phyloP scores from a whole-genome alignment of 2,329 filamentous ascomycete species.

The Colletotrichum sp. region DNA sequence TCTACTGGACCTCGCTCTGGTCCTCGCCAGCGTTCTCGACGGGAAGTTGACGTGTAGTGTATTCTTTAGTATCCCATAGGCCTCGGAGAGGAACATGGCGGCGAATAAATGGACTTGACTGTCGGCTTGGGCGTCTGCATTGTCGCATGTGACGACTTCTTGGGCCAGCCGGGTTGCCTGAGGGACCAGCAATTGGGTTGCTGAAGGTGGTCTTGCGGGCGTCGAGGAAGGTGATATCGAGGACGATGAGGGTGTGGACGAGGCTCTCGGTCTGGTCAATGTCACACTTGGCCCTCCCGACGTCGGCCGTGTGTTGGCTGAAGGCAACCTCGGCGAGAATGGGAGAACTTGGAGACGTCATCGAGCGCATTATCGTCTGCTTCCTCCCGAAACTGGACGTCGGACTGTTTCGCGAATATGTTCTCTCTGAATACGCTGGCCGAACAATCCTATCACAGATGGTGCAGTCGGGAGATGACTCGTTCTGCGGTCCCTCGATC shows the following conservation, averaged over 20 bases:
- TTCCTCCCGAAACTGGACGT: background rate
- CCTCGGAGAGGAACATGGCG: background rate
- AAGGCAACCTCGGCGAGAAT: background rate
- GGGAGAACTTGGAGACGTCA: background rate
- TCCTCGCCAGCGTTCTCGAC: background rate
- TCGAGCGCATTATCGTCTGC: background rate
- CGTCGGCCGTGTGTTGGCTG: background rate
- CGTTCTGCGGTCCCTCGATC: background rate
- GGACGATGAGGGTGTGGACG: background rate
- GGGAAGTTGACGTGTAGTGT: background rate
- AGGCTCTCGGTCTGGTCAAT: background rate
- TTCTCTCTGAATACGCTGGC: background rate
- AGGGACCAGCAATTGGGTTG: background rate
- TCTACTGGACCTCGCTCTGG: background rate
- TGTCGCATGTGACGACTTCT: background rate
- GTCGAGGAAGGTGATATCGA: background rate
- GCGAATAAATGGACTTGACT: background rate
- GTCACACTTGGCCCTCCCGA: background rate
- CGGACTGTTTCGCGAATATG: background rate
- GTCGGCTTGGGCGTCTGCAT: background rate
- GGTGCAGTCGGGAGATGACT: background rate
- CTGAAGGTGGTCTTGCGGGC: background rate
- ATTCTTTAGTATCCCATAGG: background rate
- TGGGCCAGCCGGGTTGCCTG: background rate
- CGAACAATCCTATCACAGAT: background rate